Conservation (phyloP, 768 basidiomycete genomes). For the Auriscalpium microsporum region DNA sequence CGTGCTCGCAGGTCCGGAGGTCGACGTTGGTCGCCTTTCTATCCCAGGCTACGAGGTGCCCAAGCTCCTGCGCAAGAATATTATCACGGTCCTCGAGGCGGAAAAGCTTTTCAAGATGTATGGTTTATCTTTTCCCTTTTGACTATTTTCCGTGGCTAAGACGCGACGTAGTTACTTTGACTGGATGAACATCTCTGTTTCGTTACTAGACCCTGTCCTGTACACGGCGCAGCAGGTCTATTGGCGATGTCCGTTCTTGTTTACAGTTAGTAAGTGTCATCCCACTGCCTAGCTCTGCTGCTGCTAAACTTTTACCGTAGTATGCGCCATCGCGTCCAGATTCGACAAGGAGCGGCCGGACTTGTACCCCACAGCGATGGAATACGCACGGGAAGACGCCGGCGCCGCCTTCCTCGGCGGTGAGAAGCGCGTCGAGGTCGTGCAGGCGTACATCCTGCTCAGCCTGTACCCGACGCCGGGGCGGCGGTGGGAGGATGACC, state of each 20-base stretch:
- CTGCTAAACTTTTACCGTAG: constrained; percentile 25
- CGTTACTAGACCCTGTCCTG: constrained; percentile 70
- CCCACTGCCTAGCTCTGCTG: background rate
- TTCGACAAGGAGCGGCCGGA: constrained; percentile 62
- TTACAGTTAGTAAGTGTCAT: constrained; percentile 71
- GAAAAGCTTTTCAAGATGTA: constrained; percentile 16
- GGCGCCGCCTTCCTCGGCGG: constrained; percentile 68
- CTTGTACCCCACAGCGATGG: constrained; percentile 63
- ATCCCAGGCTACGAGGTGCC: constrained; percentile 9
- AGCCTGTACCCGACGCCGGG: constrained; percentile 70
- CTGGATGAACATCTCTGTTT: constrained; percentile 74
- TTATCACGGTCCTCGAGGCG: constrained; percentile 14
- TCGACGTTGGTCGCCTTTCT: constrained; percentile 5
- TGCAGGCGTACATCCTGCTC: constrained; percentile 72
- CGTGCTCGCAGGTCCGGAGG: constrained; percentile 1
- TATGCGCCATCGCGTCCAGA: constrained; percentile 84
- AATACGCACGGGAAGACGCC: constrained; percentile 67
- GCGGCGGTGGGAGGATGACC: constrained; percentile 81
- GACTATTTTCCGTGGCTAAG: too few species aligned
- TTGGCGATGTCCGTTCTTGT: constrained; percentile 82
- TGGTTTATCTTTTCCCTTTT: background rate
- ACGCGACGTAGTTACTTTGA: constrained; percentile 35
- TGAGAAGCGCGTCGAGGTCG: constrained; percentile 76
- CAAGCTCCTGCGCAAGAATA: constrained; percentile 10
- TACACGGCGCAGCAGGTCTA: constrained; percentile 80